Base-by-base conservation (phyloP, 2,329 filamentous ascomycete species). In the Penicillium brasilianum region DNA sequence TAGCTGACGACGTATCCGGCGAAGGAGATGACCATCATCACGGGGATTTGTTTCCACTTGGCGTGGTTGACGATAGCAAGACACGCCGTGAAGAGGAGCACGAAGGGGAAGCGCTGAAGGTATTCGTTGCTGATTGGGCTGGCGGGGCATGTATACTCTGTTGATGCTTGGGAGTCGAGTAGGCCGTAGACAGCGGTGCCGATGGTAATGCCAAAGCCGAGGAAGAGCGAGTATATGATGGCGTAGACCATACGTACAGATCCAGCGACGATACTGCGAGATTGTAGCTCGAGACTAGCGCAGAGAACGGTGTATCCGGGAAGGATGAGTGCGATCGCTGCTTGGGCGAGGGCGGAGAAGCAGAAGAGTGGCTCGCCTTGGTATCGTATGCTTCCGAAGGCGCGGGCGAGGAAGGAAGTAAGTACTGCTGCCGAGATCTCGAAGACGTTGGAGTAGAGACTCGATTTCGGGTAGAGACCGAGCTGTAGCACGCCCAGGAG, bases 1-100 rank as follows among this genome's bases (percentile, higher is more conserved):
- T 86, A 91, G 76, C 90, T 94, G 69, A 92, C 89, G 8, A 88
- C 81, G 72, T 90, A 95, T 9, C 91, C 92, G 0, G 87, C 85
- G 34, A 92, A 79, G 0, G 91, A 87, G 69, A 96, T 93, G 60
- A 86, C 48, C 4, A 90, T 78, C 90, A 94, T 94, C 54, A 90
- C 83, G 0, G 91, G 90, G 34, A 88, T 85, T 72, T 94, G 91
- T 69, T 86, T 89, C 85, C 86, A 91, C 76, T 92, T 92, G 61
- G 90, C 90, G 67, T 94, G 90, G 76, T 93, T 93, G 74, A 94
- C 89, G 70, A 93, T 83, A 62, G 89, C 89, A 41, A 94, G 83
- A 69, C 88, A 91, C 30, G 92, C 72, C 9, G 91, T 67, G 87
- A 74, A 93, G 92, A 84, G 74, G 0, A 90, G 85, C 0, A 94